These are phyloP conservation scores for Artemisia annua DNA, from an alignment of 129 eudicot species.

Conservation along the genomic window DNA sequence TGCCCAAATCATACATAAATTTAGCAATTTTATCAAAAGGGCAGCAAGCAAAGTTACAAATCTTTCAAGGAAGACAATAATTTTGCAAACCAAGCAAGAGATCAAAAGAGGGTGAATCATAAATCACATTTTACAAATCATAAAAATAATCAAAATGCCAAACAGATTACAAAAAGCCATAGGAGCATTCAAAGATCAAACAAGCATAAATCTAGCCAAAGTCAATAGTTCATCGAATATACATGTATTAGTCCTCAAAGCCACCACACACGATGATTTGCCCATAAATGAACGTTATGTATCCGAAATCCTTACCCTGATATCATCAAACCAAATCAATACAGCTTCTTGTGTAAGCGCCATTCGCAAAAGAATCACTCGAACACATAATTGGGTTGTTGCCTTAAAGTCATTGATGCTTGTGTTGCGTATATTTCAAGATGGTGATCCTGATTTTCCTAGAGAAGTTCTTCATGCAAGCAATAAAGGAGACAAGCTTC, in stretches of 20 bases:
- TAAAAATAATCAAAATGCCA: slow-evolving; percentile 45
- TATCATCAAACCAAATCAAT: slow-evolving; percentile 50
- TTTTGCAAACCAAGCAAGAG: not conserved
- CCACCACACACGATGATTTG: slow-evolving; percentile 59
- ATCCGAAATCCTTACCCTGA: slow-evolving; percentile 40
- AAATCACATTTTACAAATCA: not conserved
- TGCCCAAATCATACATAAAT: not conserved
- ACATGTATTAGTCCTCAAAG: slow-evolving; percentile 60
- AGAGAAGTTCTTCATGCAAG: slow-evolving; percentile 66
- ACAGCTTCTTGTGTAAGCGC: slow-evolving; percentile 65
- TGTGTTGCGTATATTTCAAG: slow-evolving; percentile 63
- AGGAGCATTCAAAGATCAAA: slow-evolving; percentile 80
- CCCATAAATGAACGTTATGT: slow-evolving; percentile 55
- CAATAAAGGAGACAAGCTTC: slow-evolving; percentile 58
- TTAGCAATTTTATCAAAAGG: not conserved
- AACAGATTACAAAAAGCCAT: slow-evolving; percentile 75
- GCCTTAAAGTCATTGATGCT: slow-evolving; percentile 67
- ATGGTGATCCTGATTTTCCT: slow-evolving; percentile 78
- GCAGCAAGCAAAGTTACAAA: not conserved
- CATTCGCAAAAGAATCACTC: slow-evolving; percentile 56
- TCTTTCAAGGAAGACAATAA: slow-evolving; percentile 10
- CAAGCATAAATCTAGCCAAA: slow-evolving; percentile 79
- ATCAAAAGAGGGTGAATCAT: not conserved
- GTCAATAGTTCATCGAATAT: slow-evolving; percentile 47
- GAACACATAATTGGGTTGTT: slow-evolving; percentile 66